phyloP scores from a whole-genome alignment of 2,329 filamentous ascomycete species.

The Microcyclosporella mali region DNA sequence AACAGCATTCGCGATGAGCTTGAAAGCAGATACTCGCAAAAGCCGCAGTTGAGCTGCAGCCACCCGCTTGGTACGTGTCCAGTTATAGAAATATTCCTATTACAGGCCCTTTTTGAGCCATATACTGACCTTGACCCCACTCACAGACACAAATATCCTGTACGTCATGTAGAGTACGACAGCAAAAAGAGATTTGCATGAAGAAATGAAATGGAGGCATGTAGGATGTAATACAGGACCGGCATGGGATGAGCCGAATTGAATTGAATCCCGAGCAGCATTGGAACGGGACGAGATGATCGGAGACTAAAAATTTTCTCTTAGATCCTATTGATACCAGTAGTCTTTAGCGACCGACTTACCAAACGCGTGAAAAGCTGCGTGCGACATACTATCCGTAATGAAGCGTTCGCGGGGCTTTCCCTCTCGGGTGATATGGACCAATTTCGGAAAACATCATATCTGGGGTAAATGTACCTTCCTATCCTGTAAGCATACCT shows the following conservation, averaged over 20 bases:
- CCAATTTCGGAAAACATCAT: too few species aligned
- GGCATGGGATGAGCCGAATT: background rate
- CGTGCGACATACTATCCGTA: too few species aligned
- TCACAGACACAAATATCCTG: slow-evolving; percentile 37
- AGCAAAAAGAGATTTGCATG: background rate
- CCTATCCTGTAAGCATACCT: too few species aligned
- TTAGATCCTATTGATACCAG: background rate
- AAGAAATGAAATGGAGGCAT: background rate
- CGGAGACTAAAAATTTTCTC: background rate
- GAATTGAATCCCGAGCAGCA: too few species aligned
- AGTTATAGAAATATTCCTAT: slow-evolving; percentile 31
- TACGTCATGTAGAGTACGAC: slow-evolving; percentile 37
- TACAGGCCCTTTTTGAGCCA: background rate
- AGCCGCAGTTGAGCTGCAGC: slow-evolving; percentile 92
- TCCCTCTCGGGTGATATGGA: too few species aligned
- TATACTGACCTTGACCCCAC: slow-evolving; percentile 11
- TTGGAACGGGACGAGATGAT: too few species aligned
- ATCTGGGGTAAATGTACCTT: too few species aligned
- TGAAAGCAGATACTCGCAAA: slow-evolving; percentile 80
- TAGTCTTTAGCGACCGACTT: background rate
- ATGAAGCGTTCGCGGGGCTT: too few species aligned
- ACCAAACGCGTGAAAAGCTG: too few species aligned
- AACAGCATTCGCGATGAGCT: slow-evolving; percentile 93
- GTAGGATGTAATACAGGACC: too few species aligned
- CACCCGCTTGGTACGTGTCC: slow-evolving; percentile 72